Evolutionary conservation across 2,329 filamentous ascomycete species (phyloP).

Genomic region (Diaporthe sp.): DNA sequence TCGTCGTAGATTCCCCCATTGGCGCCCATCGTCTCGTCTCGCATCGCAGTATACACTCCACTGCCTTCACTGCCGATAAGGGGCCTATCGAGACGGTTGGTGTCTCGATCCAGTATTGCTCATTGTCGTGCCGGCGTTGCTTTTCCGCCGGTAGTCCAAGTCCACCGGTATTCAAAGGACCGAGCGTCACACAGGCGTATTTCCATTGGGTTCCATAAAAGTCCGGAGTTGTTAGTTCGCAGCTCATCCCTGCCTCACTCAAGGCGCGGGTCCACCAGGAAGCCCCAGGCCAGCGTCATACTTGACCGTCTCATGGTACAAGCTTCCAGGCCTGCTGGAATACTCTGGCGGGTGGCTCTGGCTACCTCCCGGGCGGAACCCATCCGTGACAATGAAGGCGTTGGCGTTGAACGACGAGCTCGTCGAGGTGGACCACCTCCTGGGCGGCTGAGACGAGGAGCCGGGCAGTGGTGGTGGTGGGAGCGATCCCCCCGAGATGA

Average conservation of each 20-base stretch:
- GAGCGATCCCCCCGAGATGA: slow-evolving; percentile 20
- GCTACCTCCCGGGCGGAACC: neutral
- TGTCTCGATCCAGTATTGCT: neutral
- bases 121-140: neutral
- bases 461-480: slow-evolving; percentile 26
- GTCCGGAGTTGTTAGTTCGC: neutral
- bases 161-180: too few relatives aligned
- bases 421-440: slow-evolving; percentile 40
- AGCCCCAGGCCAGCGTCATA: slow-evolving; percentile 34
- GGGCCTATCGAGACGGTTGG: too few relatives aligned
- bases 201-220: neutral
- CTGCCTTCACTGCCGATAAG: neutral
- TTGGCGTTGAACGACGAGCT: slow-evolving; percentile 38
- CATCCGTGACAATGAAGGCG: slow-evolving; percentile 36
- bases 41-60: neutral
- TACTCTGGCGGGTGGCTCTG: slow-evolving; percentile 27
- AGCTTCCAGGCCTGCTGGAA: slow-evolving; percentile 35
- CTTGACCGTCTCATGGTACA: slow-evolving; percentile 39
- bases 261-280: slow-evolving; percentile 27
- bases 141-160: neutral
- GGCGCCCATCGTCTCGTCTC: neutral
- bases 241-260: neutral
- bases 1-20: neutral
- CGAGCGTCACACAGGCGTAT: too few relatives aligned
- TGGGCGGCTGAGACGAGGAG: neutral